Conservation (phyloP, 495 filamentous ascomycete species). For the Ascodesmis nigricans region DNA sequence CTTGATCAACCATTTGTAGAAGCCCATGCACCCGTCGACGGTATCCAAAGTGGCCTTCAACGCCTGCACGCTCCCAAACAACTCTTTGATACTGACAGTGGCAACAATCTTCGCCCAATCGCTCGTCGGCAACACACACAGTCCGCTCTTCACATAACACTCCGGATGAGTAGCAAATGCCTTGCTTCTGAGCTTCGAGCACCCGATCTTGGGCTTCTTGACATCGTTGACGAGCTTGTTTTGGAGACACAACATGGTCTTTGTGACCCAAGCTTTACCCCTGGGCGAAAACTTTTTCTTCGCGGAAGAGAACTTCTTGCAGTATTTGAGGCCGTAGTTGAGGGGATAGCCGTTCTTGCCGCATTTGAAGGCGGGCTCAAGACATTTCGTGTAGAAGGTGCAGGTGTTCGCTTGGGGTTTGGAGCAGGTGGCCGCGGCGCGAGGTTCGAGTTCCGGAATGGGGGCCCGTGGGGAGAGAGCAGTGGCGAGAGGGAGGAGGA, state of each 20-base stretch:
- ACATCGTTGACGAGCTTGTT: conserved; percentile 4
- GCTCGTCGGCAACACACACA: conserved; percentile 11
- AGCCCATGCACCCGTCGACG: conserved; percentile 11
- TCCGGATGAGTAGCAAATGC: conserved; percentile 16
- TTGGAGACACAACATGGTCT: conserved; percentile 18
- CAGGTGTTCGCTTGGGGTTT: conserved; percentile 13
- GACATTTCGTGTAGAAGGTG: conserved; percentile 14
- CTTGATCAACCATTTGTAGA: conserved; percentile 16
- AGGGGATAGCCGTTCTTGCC: conserved; percentile 11
- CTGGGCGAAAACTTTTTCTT: conserved; percentile 1
- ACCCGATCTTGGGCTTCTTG: conserved; percentile 6
- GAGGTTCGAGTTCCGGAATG: too few species aligned
- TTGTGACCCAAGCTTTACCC: conserved; percentile 15
- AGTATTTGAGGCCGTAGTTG: conserved; percentile 17
- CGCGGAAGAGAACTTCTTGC: conserved; percentile 8
- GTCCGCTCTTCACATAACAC: conserved; percentile 16
- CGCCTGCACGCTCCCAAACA: conserved; percentile 14
- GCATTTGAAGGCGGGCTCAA: conserved; percentile 10
- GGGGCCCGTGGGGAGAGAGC: too few species aligned
- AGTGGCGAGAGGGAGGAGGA: too few species aligned
- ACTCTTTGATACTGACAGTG: conserved; percentile 12
- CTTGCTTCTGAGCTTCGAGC: conserved; percentile 9
- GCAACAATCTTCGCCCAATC: conserved; percentile 15
- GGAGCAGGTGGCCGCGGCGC: conserved; percentile 2
- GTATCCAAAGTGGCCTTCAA: conserved; percentile 12